A percentile compares a stretch with the other conserved stretches of the same genome.
Evolutionary conservation across 345 rosid genomes (phyloP).

Genomic region (Eucalyptus tenuipes): DNA sequence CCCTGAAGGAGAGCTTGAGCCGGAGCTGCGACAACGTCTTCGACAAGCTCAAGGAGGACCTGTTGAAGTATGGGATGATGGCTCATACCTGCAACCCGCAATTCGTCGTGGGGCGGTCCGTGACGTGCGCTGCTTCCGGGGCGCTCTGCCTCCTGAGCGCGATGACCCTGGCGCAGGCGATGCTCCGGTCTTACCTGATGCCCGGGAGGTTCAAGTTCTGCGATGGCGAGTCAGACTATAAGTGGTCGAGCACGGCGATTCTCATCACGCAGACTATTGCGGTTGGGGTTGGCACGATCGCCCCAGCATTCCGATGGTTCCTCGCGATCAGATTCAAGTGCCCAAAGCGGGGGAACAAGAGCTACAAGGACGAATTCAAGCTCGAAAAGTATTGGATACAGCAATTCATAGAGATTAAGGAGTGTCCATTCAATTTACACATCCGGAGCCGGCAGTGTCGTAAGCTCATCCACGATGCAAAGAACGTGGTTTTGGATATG

Average conservation of each 20-base stretch:
- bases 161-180: slow-evolving; percentile 45
- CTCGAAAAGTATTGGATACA: slow-evolving; percentile 67
- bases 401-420: slow-evolving; percentile 48
- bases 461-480: slow-evolving; percentile 25
- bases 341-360: slow-evolving; percentile 22
- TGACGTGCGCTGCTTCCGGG: slow-evolving; percentile 74
- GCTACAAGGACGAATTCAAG: slow-evolving; percentile 12
- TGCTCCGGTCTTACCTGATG: slow-evolving; percentile 45
- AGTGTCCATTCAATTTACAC: slow-evolving; percentile 29
- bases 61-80: slow-evolving; percentile 81
- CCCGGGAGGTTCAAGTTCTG: slow-evolving; percentile 50
- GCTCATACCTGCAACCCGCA: slow-evolving; percentile 84
- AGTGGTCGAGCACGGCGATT: slow-evolving; percentile 53
- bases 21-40: slow-evolving; percentile 12
- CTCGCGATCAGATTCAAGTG: slow-evolving; percentile 60
- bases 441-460: slow-evolving; percentile 25
- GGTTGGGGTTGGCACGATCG: slow-evolving; percentile 50
- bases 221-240: slow-evolving; percentile 62
- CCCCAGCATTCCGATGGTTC: slow-evolving; percentile 74
- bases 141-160: slow-evolving; percentile 61
- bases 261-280: slow-evolving; percentile 54
- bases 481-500: neutral
- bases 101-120: slow-evolving; percentile 72
- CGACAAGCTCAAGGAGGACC: slow-evolving; percentile 36
- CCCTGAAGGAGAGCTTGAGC: slow-evolving; percentile 28